Percentiles rank a stretch among this genome's conserved stretches.
Evolutionary conservation across 495 filamentous ascomycete species (phyloP).

Genomic region (Trichoderma orchidacearum): DNA sequence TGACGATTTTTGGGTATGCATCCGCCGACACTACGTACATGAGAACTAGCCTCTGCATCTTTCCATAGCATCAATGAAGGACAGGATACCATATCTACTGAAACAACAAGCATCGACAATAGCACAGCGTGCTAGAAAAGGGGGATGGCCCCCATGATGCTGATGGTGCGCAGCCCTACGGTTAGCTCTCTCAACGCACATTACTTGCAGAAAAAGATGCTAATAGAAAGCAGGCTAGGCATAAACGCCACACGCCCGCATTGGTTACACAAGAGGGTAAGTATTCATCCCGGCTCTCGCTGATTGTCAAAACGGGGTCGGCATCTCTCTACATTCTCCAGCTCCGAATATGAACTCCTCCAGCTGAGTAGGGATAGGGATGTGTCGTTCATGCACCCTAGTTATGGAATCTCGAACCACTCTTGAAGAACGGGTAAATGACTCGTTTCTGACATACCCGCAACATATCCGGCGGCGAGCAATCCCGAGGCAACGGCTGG

Average conservation of each 20-base stretch:
- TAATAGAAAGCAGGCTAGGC: neutral
- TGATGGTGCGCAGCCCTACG: neutral
- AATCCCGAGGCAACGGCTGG: neutral
- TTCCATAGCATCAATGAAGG: too few relatives aligned
- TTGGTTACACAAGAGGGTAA: neutral
- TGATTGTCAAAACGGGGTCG: neutral
- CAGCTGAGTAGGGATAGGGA: neutral
- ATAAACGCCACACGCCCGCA: neutral
- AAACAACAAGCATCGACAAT: too few relatives aligned
- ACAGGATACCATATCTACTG: too few relatives aligned
- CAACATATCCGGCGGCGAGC: neutral
- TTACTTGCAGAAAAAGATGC: neutral
- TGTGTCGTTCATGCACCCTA: neutral
- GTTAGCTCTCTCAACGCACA: neutral
- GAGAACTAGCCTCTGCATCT: too few relatives aligned
- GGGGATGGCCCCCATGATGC: neutral
- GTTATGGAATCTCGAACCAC: neutral
- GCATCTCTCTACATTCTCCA: neutral
- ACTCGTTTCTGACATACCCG: neutral
- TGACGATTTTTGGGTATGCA: too few relatives aligned
- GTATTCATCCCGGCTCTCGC: neutral
- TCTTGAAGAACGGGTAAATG: neutral
- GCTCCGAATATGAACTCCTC: neutral
- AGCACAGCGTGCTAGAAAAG: neutral
- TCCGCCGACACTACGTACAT: too few relatives aligned